Percentiles rank a stretch among this genome's conserved stretches.
Conservation (phyloP, 2,329 filamentous ascomycete genomes). For the Aspergillus pseudoglaucus region DNA sequence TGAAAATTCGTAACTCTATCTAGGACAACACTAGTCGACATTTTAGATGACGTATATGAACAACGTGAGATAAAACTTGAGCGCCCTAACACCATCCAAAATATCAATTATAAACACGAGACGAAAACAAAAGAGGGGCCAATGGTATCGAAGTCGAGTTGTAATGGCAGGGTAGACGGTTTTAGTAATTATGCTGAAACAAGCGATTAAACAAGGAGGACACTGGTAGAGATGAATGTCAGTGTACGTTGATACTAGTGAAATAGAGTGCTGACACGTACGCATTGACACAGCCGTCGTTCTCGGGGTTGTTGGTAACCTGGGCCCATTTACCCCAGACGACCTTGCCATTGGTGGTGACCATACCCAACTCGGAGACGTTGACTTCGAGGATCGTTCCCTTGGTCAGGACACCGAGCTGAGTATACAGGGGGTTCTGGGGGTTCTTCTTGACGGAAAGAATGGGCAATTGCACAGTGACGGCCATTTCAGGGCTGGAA, state of each 20-base stretch:
- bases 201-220: not conserved
- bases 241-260: not conserved
- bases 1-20: too few species aligned
- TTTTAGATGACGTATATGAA: too few species aligned
- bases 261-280: constrained; percentile 19
- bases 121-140: too few species aligned
- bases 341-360: constrained; percentile 86
- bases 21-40: too few species aligned
- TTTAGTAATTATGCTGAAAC: too few species aligned
- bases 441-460: constrained; percentile 77
- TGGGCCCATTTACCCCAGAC: constrained; percentile 85
- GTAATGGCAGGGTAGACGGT: too few species aligned
- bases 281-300: constrained; percentile 58
- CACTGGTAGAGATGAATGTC: not conserved
- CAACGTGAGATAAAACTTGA: too few species aligned
- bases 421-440: constrained; percentile 84
- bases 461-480: constrained; percentile 82
- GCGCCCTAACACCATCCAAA: too few species aligned
- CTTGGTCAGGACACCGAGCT: constrained; percentile 82
- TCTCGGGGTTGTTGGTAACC: constrained; percentile 41
- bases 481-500: constrained; percentile 61
- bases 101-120: too few species aligned
- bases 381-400: constrained; percentile 87
- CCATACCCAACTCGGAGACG: constrained; percentile 81
- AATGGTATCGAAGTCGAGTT: too few species aligned